Evolutionary conservation across 2,329 filamentous ascomycete species (phyloP).

Genomic region (Scorias spongiosa): DNA sequence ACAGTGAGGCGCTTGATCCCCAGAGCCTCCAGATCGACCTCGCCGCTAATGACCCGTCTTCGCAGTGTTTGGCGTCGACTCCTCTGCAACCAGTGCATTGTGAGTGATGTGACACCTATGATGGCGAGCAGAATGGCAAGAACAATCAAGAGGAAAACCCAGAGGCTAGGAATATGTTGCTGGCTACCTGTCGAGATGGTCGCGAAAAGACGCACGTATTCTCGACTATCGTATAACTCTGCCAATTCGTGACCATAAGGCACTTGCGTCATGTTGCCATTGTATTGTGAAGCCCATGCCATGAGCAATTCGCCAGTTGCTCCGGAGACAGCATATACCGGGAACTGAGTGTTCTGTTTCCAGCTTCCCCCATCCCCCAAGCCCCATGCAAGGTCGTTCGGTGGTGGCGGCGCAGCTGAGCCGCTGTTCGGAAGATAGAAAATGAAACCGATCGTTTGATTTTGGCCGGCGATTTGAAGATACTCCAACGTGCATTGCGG

Average conservation of each 20-base stretch:
- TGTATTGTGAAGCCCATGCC: slow-evolving; percentile 58
- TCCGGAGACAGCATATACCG: slow-evolving; percentile 69
- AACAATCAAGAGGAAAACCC: slow-evolving; percentile 61
- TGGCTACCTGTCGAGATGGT: slow-evolving; percentile 31
- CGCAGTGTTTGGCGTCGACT: slow-evolving; percentile 52
- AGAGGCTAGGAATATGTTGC: slow-evolving; percentile 49
- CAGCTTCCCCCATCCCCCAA: slow-evolving; percentile 56
- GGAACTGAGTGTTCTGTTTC: slow-evolving; percentile 56
- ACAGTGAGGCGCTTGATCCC: slow-evolving; percentile 74
- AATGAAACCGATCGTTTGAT: slow-evolving; percentile 44
- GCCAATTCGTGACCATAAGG: slow-evolving; percentile 25
- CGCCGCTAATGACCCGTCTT: slow-evolving; percentile 56
- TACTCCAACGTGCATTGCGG: slow-evolving; percentile 58
- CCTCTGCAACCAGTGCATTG: slow-evolving; percentile 66
- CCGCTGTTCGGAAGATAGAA: slow-evolving; percentile 36
- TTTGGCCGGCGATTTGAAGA: slow-evolving; percentile 45
- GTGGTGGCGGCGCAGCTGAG: slow-evolving; percentile 47
- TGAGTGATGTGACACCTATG: slow-evolving; percentile 49
- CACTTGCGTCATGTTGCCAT: slow-evolving; percentile 49
- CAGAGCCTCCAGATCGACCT: slow-evolving; percentile 73
- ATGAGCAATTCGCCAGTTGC: slow-evolving; percentile 53
- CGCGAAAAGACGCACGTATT: slow-evolving; percentile 37
- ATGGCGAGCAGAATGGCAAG: slow-evolving; percentile 55
- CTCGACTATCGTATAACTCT: slow-evolving; percentile 22
- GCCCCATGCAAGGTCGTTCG: slow-evolving; percentile 52